Evolutionary conservation across 768 basidiomycete genomes (phyloP).

Genomic region (Mycena latifolia): DNA sequence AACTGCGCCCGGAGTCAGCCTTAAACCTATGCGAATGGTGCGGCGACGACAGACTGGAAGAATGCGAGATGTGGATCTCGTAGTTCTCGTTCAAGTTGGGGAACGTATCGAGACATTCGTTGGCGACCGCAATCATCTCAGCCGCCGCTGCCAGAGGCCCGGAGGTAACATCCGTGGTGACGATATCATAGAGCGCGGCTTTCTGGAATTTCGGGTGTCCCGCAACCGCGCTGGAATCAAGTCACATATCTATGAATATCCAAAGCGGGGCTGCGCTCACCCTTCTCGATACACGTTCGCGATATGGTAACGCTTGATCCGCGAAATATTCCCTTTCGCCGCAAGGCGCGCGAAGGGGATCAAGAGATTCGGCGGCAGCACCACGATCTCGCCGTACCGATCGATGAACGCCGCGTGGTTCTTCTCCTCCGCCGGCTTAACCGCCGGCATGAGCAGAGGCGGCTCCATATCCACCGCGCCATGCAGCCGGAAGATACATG

Average conservation of each 20-base stretch:
- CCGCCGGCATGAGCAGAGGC: constrained; percentile 83
- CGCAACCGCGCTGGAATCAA: constrained; percentile 62
- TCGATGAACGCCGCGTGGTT: constrained; percentile 84
- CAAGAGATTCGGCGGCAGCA: constrained; percentile 78
- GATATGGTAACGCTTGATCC: constrained; percentile 90
- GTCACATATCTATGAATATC: not conserved
- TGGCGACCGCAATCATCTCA: constrained; percentile 78
- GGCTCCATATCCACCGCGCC: constrained; percentile 92
- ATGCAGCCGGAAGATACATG: constrained; percentile 86
- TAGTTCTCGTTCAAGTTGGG: constrained; percentile 76
- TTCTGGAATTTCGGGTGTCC: constrained; percentile 82
- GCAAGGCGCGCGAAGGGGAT: constrained; percentile 87
- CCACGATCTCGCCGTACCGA: constrained; percentile 80
- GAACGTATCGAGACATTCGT: constrained; percentile 77
- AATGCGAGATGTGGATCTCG: constrained; percentile 85
- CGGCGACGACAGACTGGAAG: constrained; percentile 64
- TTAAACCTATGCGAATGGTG: not conserved
- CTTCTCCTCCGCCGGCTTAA: constrained; percentile 71
- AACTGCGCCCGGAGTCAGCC: constrained; percentile 58
- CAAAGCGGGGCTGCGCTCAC: constrained; percentile 49
- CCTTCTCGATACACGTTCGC: constrained; percentile 78
- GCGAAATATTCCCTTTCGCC: constrained; percentile 69
- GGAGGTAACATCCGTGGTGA: constrained; percentile 75
- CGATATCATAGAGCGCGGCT: constrained; percentile 87
- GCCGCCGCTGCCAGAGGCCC: constrained; percentile 80